These are phyloP conservation scores for Pleurotus tuoliensis DNA, from an alignment of 768 basidiomycete genomes.

Conservation along the genomic window DNA sequence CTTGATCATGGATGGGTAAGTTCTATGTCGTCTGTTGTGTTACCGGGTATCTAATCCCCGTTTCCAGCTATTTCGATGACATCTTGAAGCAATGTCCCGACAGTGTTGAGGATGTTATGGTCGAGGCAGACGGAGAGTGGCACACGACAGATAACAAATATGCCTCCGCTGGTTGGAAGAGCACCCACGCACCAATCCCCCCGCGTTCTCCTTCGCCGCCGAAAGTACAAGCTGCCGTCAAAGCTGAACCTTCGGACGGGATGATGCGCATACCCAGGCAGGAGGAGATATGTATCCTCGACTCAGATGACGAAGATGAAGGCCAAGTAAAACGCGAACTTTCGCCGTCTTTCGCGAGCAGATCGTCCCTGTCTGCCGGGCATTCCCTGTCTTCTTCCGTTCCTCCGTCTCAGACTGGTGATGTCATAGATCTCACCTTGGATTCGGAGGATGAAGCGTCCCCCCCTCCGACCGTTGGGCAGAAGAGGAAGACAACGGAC, in stretches of 20 bases:
- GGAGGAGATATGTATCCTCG: slow-evolving; percentile 59
- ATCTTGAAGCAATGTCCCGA: slow-evolving; percentile 79
- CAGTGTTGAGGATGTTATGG: slow-evolving; percentile 83
- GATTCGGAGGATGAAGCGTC: slow-evolving; percentile 65
- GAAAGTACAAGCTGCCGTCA: slow-evolving; percentile 35
- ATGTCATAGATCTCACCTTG: slow-evolving; percentile 82
- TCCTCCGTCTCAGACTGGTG: slow-evolving; percentile 28
- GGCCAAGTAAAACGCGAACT: slow-evolving; percentile 72
- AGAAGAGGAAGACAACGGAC: slow-evolving; percentile 60
- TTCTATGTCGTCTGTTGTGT: not conserved
- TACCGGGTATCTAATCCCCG: slow-evolving; percentile 1
- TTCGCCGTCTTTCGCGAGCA: slow-evolving; percentile 58
- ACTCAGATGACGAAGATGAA: slow-evolving; percentile 79
- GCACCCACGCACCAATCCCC: slow-evolving; percentile 38
- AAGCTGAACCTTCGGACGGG: slow-evolving; percentile 41
- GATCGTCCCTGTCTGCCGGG: slow-evolving; percentile 33
- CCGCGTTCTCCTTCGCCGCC: slow-evolving; percentile 24
- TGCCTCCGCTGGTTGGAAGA: slow-evolving; percentile 71
- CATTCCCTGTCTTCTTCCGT: slow-evolving; percentile 24
- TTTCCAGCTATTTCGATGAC: slow-evolving; percentile 75
- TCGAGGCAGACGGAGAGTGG: slow-evolving; percentile 96
- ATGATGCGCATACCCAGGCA: not conserved
- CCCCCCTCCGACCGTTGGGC: slow-evolving; percentile 21
- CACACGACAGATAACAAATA: slow-evolving; percentile 87
- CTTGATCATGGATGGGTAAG: slow-evolving; percentile 88